These are phyloP conservation scores for Aspergillus novofumigatus DNA, from an alignment of 2,329 filamentous ascomycete genomes.

Conservation along the genomic window DNA sequence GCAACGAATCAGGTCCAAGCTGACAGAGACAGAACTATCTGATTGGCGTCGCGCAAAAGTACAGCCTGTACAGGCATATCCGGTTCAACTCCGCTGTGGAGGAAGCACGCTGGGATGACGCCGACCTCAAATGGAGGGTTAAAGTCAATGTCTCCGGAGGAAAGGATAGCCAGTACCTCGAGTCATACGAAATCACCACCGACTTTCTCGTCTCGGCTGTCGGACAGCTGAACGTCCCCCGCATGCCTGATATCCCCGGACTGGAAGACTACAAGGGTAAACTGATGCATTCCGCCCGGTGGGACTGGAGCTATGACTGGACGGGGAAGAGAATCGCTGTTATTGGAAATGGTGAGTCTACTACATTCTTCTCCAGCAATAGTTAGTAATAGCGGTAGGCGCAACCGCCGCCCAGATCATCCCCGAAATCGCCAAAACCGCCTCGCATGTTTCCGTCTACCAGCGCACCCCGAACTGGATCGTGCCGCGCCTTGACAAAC, in stretches of 20 bases:
- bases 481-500: slow-evolving; percentile 49
- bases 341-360: slow-evolving; percentile 52
- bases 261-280: slow-evolving; percentile 49
- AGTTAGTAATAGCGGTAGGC: slow-evolving; percentile 28
- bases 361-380: background rate
- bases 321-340: slow-evolving; percentile 53
- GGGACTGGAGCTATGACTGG: slow-evolving; percentile 57
- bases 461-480: slow-evolving; percentile 59
- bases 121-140: slow-evolving; percentile 48
- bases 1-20: background rate
- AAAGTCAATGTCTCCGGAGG: slow-evolving; percentile 46
- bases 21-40: slow-evolving; percentile 44
- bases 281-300: slow-evolving; percentile 55
- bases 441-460: slow-evolving; percentile 50
- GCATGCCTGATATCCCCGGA: slow-evolving; percentile 47
- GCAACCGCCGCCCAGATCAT: slow-evolving; percentile 58
- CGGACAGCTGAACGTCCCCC: slow-evolving; percentile 55
- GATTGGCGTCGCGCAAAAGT: slow-evolving; percentile 49
- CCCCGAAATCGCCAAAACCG: slow-evolving; percentile 52
- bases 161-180: slow-evolving; percentile 54
- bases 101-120: slow-evolving; percentile 53
- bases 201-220: slow-evolving; percentile 57
- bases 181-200: slow-evolving; percentile 50
- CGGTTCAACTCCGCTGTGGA: slow-evolving; percentile 55
- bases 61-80: slow-evolving; percentile 53